These are phyloP conservation scores for Lotus japonicus DNA, from an alignment of 306 rosid genomes.

Conservation along the genomic window DNA sequence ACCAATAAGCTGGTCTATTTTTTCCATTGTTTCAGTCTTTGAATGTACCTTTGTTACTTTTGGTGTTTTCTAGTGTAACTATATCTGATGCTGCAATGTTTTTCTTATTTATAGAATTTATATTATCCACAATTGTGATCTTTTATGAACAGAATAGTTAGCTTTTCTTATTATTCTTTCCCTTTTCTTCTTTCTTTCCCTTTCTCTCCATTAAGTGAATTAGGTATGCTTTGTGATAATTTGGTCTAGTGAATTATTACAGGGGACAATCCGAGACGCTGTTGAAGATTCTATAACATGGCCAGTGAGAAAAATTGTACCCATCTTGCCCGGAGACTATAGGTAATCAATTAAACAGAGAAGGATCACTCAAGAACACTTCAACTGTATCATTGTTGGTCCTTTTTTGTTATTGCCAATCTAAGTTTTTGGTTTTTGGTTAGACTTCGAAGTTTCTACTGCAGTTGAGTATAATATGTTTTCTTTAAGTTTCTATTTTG, in stretches of 20 bases:
- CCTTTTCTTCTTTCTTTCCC: not conserved
- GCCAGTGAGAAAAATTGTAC: constrained; percentile 89
- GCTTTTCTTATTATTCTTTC: constrained; percentile 5
- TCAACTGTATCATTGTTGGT: not conserved
- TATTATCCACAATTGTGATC: not conserved
- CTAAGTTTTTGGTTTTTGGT: not conserved
- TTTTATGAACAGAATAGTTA: not conserved
- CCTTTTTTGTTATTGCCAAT: not conserved
- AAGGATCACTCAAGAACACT: not conserved
- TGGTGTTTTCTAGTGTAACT: not conserved
- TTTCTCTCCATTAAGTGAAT: not conserved
- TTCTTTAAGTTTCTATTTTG: not conserved
- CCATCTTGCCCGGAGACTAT: constrained; percentile 96
- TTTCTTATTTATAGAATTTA: not conserved
- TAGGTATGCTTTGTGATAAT: constrained; percentile 15
- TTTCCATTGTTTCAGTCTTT: not conserved
- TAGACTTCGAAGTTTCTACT: not conserved
- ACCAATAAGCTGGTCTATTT: not conserved
- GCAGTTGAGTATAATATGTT: not conserved
- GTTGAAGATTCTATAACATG: constrained; percentile 92
- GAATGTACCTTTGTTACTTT: not conserved
- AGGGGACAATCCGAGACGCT: constrained; percentile 85
- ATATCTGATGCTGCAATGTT: not conserved
- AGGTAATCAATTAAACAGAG: constrained; percentile 40
- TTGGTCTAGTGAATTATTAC: constrained; percentile 26